Conservation (phyloP, 2,329 filamentous ascomycete genomes). For the Penicillium sp. region DNA sequence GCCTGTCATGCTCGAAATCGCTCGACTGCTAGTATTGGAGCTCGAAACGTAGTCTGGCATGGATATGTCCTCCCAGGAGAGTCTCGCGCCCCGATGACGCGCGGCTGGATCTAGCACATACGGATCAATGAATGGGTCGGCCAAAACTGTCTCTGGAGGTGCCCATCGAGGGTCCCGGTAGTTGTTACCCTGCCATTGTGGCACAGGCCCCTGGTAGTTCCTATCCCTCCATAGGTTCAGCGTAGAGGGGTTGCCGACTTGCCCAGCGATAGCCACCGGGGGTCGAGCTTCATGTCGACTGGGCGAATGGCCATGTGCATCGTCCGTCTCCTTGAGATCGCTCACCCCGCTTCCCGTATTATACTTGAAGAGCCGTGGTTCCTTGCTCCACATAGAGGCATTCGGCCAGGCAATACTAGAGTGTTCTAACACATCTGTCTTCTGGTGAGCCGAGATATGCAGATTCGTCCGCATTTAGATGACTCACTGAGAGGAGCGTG, state of each 20-base stretch:
- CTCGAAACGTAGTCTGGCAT: slow-evolving; percentile 56
- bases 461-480: neutral
- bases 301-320: slow-evolving; percentile 69
- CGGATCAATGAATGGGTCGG: slow-evolving; percentile 51
- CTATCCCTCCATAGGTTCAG: slow-evolving; percentile 37
- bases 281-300: slow-evolving; percentile 42
- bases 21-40: slow-evolving; percentile 43
- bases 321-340: slow-evolving; percentile 53
- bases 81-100: slow-evolving; percentile 38
- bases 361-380: slow-evolving; percentile 45
- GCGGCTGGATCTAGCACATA: slow-evolving; percentile 34
- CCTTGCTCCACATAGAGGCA: slow-evolving; percentile 67
- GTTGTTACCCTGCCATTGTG: slow-evolving; percentile 29
- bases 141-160: slow-evolving; percentile 34
- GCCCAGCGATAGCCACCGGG: slow-evolving; percentile 25
- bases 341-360: slow-evolving; percentile 29
- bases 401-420: slow-evolving; percentile 83
- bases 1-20: slow-evolving; percentile 47
- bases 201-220: slow-evolving; percentile 35
- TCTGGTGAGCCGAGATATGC: slow-evolving; percentile 20
- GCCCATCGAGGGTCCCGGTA: slow-evolving; percentile 35
- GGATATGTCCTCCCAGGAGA: slow-evolving; percentile 51
- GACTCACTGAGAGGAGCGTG: slow-evolving; percentile 75
- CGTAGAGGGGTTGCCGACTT: slow-evolving; percentile 27
- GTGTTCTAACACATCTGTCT: slow-evolving; percentile 71